These are phyloP conservation scores for Passalora sequoiae DNA, from an alignment of 2,329 filamentous ascomycete species.

Conservation along the genomic window DNA sequence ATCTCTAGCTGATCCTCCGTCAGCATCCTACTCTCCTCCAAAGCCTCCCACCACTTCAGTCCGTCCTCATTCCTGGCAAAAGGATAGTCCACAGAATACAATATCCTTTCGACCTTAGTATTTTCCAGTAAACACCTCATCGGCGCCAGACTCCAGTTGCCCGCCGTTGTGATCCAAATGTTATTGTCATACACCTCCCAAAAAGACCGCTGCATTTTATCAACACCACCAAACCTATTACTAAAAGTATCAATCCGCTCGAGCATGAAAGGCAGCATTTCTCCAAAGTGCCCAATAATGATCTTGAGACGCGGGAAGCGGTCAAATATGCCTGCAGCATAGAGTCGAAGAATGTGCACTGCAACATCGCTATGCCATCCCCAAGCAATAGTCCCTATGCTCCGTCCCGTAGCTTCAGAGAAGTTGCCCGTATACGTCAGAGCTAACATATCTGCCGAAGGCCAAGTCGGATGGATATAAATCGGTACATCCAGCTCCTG, in stretches of 20 bases:
- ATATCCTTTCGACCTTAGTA: slow-evolving; percentile 42
- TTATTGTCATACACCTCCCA: slow-evolving; percentile 42
- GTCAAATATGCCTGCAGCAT: slow-evolving; percentile 51
- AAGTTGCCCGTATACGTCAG: slow-evolving; percentile 23
- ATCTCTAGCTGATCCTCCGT: not conserved
- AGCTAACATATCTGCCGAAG: slow-evolving; percentile 21
- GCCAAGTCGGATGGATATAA: slow-evolving; percentile 45
- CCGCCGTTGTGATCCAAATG: slow-evolving; percentile 56
- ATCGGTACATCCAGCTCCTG: slow-evolving; percentile 41
- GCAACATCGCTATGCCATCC: slow-evolving; percentile 49
- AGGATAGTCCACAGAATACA: slow-evolving; percentile 57
- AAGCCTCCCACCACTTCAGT: not conserved
- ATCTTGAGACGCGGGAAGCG: slow-evolving; percentile 49
- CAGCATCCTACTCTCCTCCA: not conserved
- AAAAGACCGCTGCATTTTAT: slow-evolving; percentile 36
- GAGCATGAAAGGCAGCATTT: slow-evolving; percentile 53
- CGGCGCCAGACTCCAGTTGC: slow-evolving; percentile 49
- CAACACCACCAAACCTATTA: slow-evolving; percentile 18
- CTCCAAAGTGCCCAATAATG: slow-evolving; percentile 52
- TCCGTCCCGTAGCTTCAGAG: slow-evolving; percentile 16
- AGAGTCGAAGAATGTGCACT: slow-evolving; percentile 46
- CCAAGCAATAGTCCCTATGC: slow-evolving; percentile 39
- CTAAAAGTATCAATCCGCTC: slow-evolving; percentile 37
- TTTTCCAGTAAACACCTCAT: slow-evolving; percentile 37
- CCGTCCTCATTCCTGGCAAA: slow-evolving; percentile 32